phyloP scores from a whole-genome alignment of 2,329 filamentous ascomycete genomes.

The Calonectria montana region DNA sequence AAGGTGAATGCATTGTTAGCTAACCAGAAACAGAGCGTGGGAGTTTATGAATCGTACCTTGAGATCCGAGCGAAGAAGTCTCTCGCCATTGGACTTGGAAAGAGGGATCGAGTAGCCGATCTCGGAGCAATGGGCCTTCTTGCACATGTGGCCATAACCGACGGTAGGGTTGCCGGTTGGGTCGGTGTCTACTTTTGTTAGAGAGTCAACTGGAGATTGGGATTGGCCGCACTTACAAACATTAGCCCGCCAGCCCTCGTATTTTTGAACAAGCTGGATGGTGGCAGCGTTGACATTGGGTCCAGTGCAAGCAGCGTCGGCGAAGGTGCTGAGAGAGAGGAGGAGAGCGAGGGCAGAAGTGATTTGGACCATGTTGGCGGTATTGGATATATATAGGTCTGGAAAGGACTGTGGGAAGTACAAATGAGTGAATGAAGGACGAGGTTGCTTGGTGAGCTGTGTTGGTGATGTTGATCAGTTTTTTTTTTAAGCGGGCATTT shows the following conservation, averaged over 20 bases:
- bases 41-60: background rate
- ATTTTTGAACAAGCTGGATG: slow-evolving; percentile 22
- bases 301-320: slow-evolving; percentile 27
- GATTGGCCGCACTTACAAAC: slow-evolving; percentile 19
- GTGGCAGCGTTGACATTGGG: slow-evolving; percentile 29
- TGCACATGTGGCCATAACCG: slow-evolving; percentile 63
- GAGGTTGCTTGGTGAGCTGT: background rate
- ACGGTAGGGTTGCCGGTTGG: slow-evolving; percentile 60
- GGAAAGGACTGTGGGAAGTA: background rate
- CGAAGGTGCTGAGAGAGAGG: slow-evolving; percentile 8
- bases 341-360: slow-evolving; percentile 1
- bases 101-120: slow-evolving; percentile 59
- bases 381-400: background rate
- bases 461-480: background rate
- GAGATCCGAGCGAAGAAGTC: slow-evolving; percentile 47
- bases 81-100: slow-evolving; percentile 51
- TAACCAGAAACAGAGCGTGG: background rate
- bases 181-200: slow-evolving; percentile 44
- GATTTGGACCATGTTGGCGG: slow-evolving; percentile 19
- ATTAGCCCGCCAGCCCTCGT: slow-evolving; percentile 26
- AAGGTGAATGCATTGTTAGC: background rate
- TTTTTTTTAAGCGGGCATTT: background rate
- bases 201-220: background rate
- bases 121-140: slow-evolving; percentile 54
- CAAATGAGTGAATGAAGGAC: background rate